A percentile compares a stretch with the other conserved stretches of the same genome.
Conservation (phyloP, 2,329 filamentous ascomycete genomes). For the Gliomastix tumulicola region DNA sequence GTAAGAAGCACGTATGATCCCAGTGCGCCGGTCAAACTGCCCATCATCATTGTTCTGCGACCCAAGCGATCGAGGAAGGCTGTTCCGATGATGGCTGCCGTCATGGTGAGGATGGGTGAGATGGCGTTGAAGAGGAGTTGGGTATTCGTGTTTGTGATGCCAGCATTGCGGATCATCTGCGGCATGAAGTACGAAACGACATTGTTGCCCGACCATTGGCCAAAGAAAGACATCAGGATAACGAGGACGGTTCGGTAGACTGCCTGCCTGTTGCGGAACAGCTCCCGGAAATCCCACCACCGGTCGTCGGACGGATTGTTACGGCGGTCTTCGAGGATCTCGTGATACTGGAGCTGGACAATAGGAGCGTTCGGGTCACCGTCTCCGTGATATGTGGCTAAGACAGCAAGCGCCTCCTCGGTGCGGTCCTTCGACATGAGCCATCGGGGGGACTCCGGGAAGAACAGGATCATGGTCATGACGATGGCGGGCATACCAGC, state of each 20-base stretch:
- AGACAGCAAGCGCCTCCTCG: conserved; percentile 46
- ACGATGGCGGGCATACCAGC: conserved; percentile 41
- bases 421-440: conserved; percentile 47
- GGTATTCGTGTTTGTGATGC: conserved; percentile 39
- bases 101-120: conserved; percentile 45
- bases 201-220: conserved; percentile 37
- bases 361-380: conserved; percentile 43
- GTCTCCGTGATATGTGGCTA: conserved; percentile 54
- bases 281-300: conserved; percentile 51
- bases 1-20: conserved; percentile 42
- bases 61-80: conserved; percentile 48
- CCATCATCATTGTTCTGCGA: conserved; percentile 45
- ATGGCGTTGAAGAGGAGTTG: conserved; percentile 43
- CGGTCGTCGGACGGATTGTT: conserved; percentile 44
- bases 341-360: conserved; percentile 48
- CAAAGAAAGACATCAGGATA: conserved; percentile 45
- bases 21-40: conserved; percentile 19
- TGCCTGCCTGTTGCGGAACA: no score
- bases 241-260: conserved; percentile 43
- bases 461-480: conserved; percentile 51
- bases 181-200: conserved; percentile 31
- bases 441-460: conserved; percentile 59
- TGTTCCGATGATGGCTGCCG: conserved; percentile 45
- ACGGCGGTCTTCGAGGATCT: conserved; percentile 44
- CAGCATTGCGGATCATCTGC: conserved; percentile 22